Evolutionary conservation across 768 basidiomycete species (phyloP).

Genomic region (Punctularia strigosozonata): DNA sequence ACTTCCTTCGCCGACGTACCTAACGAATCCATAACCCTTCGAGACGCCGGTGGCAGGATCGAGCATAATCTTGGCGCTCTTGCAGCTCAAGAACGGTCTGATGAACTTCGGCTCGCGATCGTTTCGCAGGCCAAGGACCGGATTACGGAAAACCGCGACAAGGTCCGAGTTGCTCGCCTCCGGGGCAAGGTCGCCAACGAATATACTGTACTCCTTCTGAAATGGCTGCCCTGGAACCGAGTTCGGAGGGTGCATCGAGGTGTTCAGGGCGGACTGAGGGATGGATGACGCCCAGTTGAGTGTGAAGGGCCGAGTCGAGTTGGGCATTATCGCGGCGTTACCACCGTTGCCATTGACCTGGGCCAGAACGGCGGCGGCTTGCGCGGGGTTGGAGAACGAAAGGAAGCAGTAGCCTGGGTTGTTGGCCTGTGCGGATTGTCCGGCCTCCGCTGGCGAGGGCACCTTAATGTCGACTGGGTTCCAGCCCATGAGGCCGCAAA

Average conservation of each 20-base stretch:
- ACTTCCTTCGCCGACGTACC: constrained; percentile 30
- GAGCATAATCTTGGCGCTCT: constrained; percentile 93
- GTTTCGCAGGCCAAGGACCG: constrained; percentile 72
- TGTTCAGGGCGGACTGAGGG: constrained; percentile 22
- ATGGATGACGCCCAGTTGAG: constrained; percentile 62
- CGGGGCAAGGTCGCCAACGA: constrained; percentile 87
- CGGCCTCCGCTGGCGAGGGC: constrained; percentile 44
- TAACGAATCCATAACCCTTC: constrained; percentile 87
- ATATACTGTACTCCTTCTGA: constrained; percentile 86
- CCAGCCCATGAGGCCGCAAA: constrained; percentile 82
- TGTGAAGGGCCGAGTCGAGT: constrained; percentile 71
- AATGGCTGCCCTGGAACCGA: constrained; percentile 27
- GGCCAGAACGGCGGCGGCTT: constrained; percentile 58
- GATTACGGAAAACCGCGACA: constrained; percentile 88
- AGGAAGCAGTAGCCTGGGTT: constrained; percentile 86
- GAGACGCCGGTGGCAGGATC: constrained; percentile 85
- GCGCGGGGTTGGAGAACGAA: constrained; percentile 63
- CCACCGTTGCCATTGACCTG: constrained; percentile 43
- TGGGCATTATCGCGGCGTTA: constrained; percentile 59
- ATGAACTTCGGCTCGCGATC: constrained; percentile 86
- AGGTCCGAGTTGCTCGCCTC: constrained; percentile 93
- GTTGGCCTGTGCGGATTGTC: constrained; percentile 62
- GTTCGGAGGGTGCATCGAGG: constrained; percentile 17
- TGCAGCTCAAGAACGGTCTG: constrained; percentile 80
- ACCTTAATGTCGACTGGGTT: constrained; percentile 65